Evolutionary conservation across 2,329 filamentous ascomycete species (phyloP).

Genomic region (Colletotrichum acutatum): DNA sequence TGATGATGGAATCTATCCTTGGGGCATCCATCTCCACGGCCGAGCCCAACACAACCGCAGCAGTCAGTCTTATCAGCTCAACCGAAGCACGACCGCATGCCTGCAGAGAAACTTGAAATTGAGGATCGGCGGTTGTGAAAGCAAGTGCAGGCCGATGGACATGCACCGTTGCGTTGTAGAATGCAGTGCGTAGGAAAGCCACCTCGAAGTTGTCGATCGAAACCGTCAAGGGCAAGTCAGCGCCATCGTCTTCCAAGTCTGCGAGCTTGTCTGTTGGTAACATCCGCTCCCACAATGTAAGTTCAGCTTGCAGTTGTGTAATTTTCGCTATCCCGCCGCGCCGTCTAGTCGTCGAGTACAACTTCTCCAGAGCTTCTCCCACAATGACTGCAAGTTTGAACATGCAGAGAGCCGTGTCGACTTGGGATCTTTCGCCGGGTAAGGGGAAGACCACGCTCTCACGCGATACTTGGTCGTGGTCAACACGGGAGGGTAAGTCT

Average conservation of each 20-base stretch:
- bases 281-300: conserved; percentile 39
- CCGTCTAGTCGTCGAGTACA: conserved; percentile 41
- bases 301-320: conserved; percentile 38
- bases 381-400: conserved; percentile 41
- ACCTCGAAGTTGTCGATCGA: not conserved
- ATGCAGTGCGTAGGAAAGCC: conserved; percentile 35
- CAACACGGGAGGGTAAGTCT: conserved; percentile 39
- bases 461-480: conserved; percentile 40
- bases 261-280: conserved; percentile 4
- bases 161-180: conserved; percentile 39
- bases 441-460: conserved; percentile 40
- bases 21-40: not conserved
- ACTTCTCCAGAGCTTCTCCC: conserved; percentile 38
- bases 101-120: conserved; percentile 37
- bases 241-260: conserved; percentile 22
- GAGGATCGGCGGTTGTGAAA: conserved; percentile 39
- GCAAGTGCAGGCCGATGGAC: conserved; percentile 40
- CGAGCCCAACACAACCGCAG: not conserved
- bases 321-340: conserved; percentile 41
- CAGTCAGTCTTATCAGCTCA: conserved; percentile 15
- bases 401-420: conserved; percentile 39
- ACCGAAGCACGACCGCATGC: conserved; percentile 35
- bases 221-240: not conserved
- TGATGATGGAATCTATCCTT: conserved; percentile 3
- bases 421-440: conserved; percentile 40